Base-by-base conservation (phyloP, 1,284 basidiomycete species). In the Ceratobasidium sp. region DNA sequence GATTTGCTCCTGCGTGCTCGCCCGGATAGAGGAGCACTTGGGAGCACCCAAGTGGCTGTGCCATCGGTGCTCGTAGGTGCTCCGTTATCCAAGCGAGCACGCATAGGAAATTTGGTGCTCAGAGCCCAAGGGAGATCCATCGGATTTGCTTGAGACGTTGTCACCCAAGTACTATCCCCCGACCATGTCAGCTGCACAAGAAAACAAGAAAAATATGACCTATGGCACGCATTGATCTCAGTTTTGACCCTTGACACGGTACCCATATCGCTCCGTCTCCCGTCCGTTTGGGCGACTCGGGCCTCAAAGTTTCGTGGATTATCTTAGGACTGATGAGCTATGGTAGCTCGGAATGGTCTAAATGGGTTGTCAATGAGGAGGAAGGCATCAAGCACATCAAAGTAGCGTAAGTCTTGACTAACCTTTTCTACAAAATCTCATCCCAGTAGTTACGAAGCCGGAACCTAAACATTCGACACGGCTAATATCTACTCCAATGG, bases 401-500 rank as follows among this genome's bases (percentile, higher is more conserved):
- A 58, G 73, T 71, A 57, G 78, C 68, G 73, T 70, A 29, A 49
- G 29, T 29, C 42, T 22, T 6, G 38, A 40, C 43, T 31, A 54
- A n/a, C 56, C n/a, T 38, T 49, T 53, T 53, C 40, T 69, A 64
- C 47, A 47, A 47, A 32, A 22, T 53, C 45, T 40, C 38, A 20
- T 54, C 34, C 13, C 20, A 13, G 8, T 20, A 76, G 34, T 17
- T 77, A 79, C 69, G 79, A 82, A 5, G 69, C 76, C 12, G 83
- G 84, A 2, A 83, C 84, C 72, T 78, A 82, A 75, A 83, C 83
- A 0, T 84, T 84, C 69, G 84, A 85, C 73, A 84, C 83, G 0
- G 83, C 83, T 34, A 79, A 85, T 72, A 76, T 74, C 2, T 43
- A 67, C 17, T 43, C 50, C 38, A 53, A 45, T 60, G 27, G 40